Percentiles rank a stretch among this genome's conserved stretches.
Evolutionary conservation across 768 basidiomycete species (phyloP).

Genomic region (Asterophora parasitica): DNA sequence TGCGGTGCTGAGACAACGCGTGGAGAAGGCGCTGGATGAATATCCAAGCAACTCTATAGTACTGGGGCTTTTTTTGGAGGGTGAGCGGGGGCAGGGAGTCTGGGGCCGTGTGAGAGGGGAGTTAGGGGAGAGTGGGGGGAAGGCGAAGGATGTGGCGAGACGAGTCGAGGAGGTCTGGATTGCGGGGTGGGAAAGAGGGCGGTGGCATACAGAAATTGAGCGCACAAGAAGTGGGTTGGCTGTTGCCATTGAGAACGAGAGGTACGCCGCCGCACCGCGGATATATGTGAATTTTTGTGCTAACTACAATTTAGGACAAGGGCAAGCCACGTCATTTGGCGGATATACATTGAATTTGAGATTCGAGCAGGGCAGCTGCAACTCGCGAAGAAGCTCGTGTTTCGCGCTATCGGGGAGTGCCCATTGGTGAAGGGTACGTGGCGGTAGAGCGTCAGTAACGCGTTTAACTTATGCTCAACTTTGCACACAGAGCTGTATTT

Average conservation of each 20-base stretch:
- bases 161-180: conserved; percentile 72
- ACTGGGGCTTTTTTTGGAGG: conserved; percentile 70
- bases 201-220: conserved; percentile 69
- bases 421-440: conserved; percentile 66
- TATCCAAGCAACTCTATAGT: conserved; percentile 72
- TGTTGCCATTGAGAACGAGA: conserved; percentile 58
- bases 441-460: not conserved
- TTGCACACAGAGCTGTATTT: conserved; percentile 61
- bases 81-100: conserved; percentile 69
- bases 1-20: conserved; percentile 50
- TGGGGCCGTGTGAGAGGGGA: conserved; percentile 68
- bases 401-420: conserved; percentile 69
- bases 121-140: conserved; percentile 44
- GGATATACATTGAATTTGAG: conserved; percentile 74
- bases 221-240: conserved; percentile 61
- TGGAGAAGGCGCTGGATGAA: conserved; percentile 44
- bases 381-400: conserved; percentile 68
- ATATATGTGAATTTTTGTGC: conserved; percentile 4
- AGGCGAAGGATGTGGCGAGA: conserved; percentile 53
- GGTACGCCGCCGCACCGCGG: conserved; percentile 38
- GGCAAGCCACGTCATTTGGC: conserved; percentile 65
- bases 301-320: conserved; percentile 45
- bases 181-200: conserved; percentile 69
- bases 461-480: not conserved
- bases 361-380: conserved; percentile 53